Conservation (phyloP, 2,329 filamentous ascomycete species). For the Xylaria polymorpha region DNA sequence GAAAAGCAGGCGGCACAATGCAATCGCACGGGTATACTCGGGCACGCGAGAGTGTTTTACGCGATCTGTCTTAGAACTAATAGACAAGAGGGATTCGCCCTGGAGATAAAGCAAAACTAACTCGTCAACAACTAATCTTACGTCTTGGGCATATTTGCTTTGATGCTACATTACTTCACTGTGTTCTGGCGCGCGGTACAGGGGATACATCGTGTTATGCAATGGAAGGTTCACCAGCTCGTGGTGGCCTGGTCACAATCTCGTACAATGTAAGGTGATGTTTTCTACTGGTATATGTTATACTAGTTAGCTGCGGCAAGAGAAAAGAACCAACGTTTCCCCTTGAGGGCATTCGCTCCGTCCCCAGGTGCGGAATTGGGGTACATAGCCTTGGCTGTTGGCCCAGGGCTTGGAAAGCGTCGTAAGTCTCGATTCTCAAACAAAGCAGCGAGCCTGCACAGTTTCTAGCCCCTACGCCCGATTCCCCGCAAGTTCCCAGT, state of each 20-base stretch:
- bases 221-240: slow-evolving; percentile 7
- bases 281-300: background rate
- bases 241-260: slow-evolving; percentile 7
- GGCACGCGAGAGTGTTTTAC: background rate
- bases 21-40: background rate
- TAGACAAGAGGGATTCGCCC: slow-evolving; percentile 1
- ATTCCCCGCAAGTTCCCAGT: background rate
- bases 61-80: background rate
- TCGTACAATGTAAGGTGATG: slow-evolving; percentile 1
- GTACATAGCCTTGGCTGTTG: background rate
- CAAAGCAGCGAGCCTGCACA: slow-evolving; percentile 3
- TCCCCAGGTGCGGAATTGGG: background rate
- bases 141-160: background rate
- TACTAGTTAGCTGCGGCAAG: background rate
- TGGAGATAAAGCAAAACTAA: background rate
- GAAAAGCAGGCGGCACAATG: background rate
- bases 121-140: background rate
- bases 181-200: background rate
- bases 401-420: slow-evolving; percentile 3
- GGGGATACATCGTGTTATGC: slow-evolving; percentile 7
- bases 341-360: slow-evolving; percentile 17
- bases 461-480: background rate
- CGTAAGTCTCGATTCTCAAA: background rate
- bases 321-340: slow-evolving; percentile 9
- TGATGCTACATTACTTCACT: background rate